Evolutionary conservation across 2,329 filamentous ascomycete species (phyloP), one percentile per base, ranked within the genome.

Genomic region (Colletotrichum coccodes): DNA sequence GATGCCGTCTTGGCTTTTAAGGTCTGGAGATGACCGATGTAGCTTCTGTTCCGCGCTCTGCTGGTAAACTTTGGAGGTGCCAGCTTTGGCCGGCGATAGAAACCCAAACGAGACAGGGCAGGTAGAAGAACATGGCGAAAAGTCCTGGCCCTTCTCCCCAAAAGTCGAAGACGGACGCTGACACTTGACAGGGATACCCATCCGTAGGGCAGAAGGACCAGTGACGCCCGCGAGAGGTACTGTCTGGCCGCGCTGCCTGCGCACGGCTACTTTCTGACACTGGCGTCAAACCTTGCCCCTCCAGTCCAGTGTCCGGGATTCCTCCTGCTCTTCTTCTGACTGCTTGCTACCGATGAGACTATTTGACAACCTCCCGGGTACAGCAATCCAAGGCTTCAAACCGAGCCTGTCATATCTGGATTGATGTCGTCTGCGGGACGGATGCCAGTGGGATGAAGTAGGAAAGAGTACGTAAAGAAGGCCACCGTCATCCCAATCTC

Each of bases 211-310:
- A 63, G 52, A 50, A 16, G 36, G 9, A 34, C 44, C 32, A 21
- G 46, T 60, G 61, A 65, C 61, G 61, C 46, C 60, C 65, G 40
- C 16, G 4, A n/a, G 40, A 60, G 23, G 54, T 65, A 56, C 42
- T 26, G 26, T 56, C 34, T 49, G 38, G 61, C 54, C 36, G 42
- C 44, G 61, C 54, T 66, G 49, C 34, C 61, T 56, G 49, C 61
- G 66, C 66, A 69, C 66, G 61, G 61, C 40, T 65, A 69, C 66
- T 56, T 56, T 66, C 54, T 66, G 66, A 69, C 61, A 66, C 66
- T 60, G 66, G 61, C n/a, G 61, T 50, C 61, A 46, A 58, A 69
- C 66, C 61, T 65, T 56, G 53, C 60, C 6, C 40, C 44, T 42
- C 59, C 26, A 46, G 44, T 21, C 7, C 50, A 32, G 34, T 49